phyloP scores from a whole-genome alignment of 306 rosid species.

The Lathyrus aphaca region DNA sequence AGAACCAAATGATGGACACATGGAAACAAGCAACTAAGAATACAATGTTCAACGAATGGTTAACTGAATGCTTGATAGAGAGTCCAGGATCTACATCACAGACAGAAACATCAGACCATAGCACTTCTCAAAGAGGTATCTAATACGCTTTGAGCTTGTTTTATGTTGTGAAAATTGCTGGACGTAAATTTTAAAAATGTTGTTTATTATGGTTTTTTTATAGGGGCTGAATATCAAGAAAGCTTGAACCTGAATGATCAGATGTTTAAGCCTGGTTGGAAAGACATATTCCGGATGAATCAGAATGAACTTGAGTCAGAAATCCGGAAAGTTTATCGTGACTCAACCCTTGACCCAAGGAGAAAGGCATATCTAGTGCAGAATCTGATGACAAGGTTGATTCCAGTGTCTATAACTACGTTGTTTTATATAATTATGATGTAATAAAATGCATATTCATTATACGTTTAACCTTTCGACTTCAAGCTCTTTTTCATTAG shows the following conservation, averaged over 20 bases:
- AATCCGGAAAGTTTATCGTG: slow-evolving; percentile 95
- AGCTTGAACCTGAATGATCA: slow-evolving; percentile 83
- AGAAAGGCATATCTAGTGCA: slow-evolving; percentile 97
- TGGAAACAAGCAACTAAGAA: slow-evolving; percentile 99
- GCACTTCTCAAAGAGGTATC: slow-evolving; percentile 68
- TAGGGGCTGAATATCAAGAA: slow-evolving; percentile 78
- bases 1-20: slow-evolving; percentile 94
- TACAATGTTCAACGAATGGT: slow-evolving; percentile 99
- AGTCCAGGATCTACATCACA: slow-evolving; percentile 58
- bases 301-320: slow-evolving; percentile 97
- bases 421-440: slow-evolving; percentile 35
- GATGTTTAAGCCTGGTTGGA: slow-evolving; percentile 99
- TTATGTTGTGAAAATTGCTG: slow-evolving; percentile 29
- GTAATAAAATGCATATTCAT: slow-evolving; percentile 30
- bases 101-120: slow-evolving; percentile 56
- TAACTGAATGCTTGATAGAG: slow-evolving; percentile 95
- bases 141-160: slow-evolving; percentile 33
- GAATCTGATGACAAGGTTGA: slow-evolving; percentile 98
- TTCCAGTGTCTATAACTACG: slow-evolving; percentile 22
- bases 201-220: slow-evolving; percentile 38
- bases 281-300: slow-evolving; percentile 99
- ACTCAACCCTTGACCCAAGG: slow-evolving; percentile 95
- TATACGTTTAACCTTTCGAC: slow-evolving; percentile 28
- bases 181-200: slow-evolving; percentile 28
- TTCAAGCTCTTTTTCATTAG: slow-evolving; percentile 36